Evolutionary conservation across 1,139 yeast species (phyloP).

Genomic region (Trichomonascaceae sp.): DNA sequence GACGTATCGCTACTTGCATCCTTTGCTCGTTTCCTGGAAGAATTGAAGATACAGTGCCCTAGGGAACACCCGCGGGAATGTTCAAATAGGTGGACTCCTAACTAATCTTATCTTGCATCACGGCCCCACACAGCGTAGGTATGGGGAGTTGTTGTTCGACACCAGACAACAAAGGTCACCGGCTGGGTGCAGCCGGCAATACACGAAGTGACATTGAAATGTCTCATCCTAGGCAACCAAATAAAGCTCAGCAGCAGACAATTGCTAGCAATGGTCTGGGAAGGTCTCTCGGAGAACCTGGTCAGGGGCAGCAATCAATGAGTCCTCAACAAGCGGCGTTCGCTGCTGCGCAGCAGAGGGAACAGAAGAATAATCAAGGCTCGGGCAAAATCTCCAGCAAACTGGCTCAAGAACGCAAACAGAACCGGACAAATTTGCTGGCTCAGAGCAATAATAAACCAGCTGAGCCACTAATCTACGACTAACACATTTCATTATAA

Average conservation of each 20-base stretch:
- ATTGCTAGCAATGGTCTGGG: neutral
- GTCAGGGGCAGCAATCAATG: neutral
- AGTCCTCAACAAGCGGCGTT: conserved; percentile 1
- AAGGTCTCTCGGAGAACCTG: neutral
- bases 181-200: neutral
- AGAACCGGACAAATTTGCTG: conserved; percentile 10
- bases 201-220: conserved; percentile 1
- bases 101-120: no score
- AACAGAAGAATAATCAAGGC: conserved; percentile 1
- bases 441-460: conserved; percentile 8
- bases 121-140: no score
- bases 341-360: conserved; percentile 2
- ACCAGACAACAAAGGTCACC: conserved; percentile 3
- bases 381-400: conserved; percentile 17
- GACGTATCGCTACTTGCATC: no score
- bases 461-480: conserved; percentile 16
- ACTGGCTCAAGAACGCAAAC: conserved; percentile 17
- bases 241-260: neutral
- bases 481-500: conserved; percentile 8
- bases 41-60: no score
- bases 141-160: conserved; percentile 6
- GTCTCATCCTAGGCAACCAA: neutral
- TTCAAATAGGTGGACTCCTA: no score
- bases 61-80: no score
- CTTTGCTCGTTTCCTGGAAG: no score